Conservation (phyloP, 371 early-diverging fungal genomes). For the Mortierella sp. region DNA sequence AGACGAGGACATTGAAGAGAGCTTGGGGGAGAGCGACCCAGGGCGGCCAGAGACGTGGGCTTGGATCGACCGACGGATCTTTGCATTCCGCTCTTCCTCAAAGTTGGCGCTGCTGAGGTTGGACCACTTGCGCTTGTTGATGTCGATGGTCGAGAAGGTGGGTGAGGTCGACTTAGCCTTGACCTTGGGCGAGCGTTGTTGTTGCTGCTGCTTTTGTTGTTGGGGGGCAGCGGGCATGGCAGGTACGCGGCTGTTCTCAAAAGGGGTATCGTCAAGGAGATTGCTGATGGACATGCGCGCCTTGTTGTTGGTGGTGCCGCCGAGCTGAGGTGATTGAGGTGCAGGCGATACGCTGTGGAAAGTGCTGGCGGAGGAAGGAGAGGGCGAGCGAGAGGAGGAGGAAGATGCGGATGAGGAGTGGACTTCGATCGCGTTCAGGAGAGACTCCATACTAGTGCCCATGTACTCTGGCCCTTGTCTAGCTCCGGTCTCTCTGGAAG, state of each 20-base stretch:
- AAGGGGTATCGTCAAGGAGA: constrained; percentile 37
- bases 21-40: constrained; percentile 20
- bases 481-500: neutral
- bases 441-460: constrained; percentile 56
- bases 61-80: constrained; percentile 56
- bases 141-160: constrained; percentile 31
- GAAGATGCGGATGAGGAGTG: constrained; percentile 46
- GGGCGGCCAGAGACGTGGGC: constrained; percentile 52
- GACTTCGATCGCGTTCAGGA: constrained; percentile 56
- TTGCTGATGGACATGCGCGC: constrained; percentile 56
- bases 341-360: constrained; percentile 30
- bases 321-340: constrained; percentile 2
- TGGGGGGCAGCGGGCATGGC: neutral
- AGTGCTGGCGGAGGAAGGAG: constrained; percentile 29
- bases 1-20: constrained; percentile 5
- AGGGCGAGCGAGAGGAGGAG: constrained; percentile 45
- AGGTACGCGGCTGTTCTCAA: constrained; percentile 12
- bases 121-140: constrained; percentile 57
- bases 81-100: constrained; percentile 56
- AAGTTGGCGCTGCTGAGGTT: constrained; percentile 56
- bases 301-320: constrained; percentile 29
- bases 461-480: constrained; percentile 34
- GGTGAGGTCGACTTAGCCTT: constrained; percentile 39
- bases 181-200: constrained; percentile 20
- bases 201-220: constrained; percentile 31